Evolutionary conservation across 83 land plant species (phyloP).

Genomic region (Thuja plicata): DNA sequence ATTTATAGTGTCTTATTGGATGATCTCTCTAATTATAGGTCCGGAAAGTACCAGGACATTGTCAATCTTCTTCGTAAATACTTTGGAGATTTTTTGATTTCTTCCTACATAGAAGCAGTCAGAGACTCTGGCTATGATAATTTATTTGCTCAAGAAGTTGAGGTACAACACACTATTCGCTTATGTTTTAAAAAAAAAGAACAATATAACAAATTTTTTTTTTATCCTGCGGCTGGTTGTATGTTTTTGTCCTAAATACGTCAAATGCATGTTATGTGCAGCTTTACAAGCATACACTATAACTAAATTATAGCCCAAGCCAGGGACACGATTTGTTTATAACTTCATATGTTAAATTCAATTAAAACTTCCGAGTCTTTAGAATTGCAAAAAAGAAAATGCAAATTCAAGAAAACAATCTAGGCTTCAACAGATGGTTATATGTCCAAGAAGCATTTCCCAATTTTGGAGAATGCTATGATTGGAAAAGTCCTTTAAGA

Average conservation of each 20-base stretch:
- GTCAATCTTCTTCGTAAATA: conserved; percentile 82
- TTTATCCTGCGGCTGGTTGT: background rate
- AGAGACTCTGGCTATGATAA: conserved; percentile 56
- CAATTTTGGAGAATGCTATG: too few relatives aligned
- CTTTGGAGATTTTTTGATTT: conserved; percentile 80
- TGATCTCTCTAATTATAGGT: conserved; percentile 24
- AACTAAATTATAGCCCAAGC: background rate
- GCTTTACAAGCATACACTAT: background rate
- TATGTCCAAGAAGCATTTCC: too few relatives aligned
- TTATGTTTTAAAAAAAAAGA: background rate
- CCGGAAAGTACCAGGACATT: conserved; percentile 54
- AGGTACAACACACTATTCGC: conserved; percentile 40
- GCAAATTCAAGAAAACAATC: too few relatives aligned
- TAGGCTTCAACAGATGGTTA: too few relatives aligned
- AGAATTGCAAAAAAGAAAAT: too few relatives aligned
- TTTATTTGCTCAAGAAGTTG: conserved; percentile 65
- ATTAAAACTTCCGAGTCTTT: background rate
- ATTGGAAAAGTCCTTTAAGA: too few relatives aligned
- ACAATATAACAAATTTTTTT: background rate
- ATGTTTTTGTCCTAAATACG: background rate
- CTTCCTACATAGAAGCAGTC: conserved; percentile 63
- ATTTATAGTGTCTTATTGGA: conserved; percentile 1
- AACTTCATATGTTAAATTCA: background rate
- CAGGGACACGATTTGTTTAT: background rate
- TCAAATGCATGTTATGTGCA: background rate